Evolutionary conservation across 2,329 filamentous ascomycete species (phyloP).

Genomic region (Alternaria metachromatica): DNA sequence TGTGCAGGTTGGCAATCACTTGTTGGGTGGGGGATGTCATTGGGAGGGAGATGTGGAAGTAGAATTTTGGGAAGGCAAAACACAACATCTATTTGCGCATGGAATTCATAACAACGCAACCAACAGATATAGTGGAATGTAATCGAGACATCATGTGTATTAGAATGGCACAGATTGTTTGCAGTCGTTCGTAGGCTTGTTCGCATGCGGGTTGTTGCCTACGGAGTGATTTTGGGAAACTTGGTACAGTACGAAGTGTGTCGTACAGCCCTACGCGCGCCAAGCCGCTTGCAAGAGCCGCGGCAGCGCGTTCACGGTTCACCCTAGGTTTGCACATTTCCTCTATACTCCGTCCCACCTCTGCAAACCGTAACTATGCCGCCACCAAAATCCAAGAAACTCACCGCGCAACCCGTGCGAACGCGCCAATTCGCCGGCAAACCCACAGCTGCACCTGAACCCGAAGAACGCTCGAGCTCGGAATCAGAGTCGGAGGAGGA

Average conservation of each 20-base stretch:
- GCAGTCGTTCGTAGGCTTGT: background rate
- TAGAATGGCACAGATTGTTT: background rate
- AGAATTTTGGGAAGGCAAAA: background rate
- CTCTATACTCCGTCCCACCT: background rate
- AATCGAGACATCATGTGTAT: background rate
- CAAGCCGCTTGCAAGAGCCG: conserved; percentile 16
- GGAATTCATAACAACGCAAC: background rate
- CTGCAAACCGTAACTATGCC: conserved; percentile 54
- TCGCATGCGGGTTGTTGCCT: background rate
- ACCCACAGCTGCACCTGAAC: conserved; percentile 55
- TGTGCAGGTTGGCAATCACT: background rate
- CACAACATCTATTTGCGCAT: background rate
- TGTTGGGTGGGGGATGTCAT: background rate
- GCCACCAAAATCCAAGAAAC: conserved; percentile 68
- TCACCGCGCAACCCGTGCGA: conserved; percentile 88
- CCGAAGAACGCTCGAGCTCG: conserved; percentile 49
- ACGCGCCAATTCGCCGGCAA: conserved; percentile 89
- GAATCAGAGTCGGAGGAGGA: conserved; percentile 60
- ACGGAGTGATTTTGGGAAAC: background rate
- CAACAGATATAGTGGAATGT: background rate
- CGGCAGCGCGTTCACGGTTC: conserved; percentile 5
- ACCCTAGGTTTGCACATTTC: background rate
- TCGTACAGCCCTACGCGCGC: conserved; percentile 5
- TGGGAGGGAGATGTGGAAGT: fast-evolving
- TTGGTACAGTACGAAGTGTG: background rate